A percentile compares a stretch with the other conserved stretches of the same genome.
These are phyloP conservation scores for Neurospora sp. DNA, from an alignment of 495 filamentous ascomycete species.

Conservation along the genomic window DNA sequence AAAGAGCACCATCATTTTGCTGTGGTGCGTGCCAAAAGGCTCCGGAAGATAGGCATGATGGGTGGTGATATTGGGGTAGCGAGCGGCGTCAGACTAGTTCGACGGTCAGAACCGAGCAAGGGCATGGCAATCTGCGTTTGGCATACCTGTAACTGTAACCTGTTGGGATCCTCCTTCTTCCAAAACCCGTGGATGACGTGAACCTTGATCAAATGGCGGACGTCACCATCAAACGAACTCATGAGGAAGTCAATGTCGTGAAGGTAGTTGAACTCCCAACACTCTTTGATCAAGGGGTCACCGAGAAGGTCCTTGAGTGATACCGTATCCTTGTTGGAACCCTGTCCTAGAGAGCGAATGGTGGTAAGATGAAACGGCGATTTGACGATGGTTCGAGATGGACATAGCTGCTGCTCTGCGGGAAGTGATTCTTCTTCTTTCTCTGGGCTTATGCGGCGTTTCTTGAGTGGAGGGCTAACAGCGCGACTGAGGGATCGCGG, in stretches of 20 bases:
- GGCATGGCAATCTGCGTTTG: not conserved
- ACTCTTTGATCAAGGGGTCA: conserved; percentile 72
- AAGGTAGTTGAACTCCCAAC: conserved; percentile 86
- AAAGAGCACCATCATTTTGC: conserved; percentile 77
- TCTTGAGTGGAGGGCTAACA: conserved; percentile 34
- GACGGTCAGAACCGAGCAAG: not conserved
- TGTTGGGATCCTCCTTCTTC: conserved; percentile 59
- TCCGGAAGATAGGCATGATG: conserved; percentile 77
- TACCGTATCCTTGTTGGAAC: conserved; percentile 58
- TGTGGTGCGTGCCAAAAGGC: conserved; percentile 72
- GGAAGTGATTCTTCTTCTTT: not conserved
- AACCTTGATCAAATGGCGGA: conserved; percentile 51
- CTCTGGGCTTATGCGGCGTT: conserved; percentile 9
- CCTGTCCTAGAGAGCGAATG: conserved; percentile 52
- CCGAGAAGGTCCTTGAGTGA: conserved; percentile 63
- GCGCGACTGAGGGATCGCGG: conserved; percentile 24
- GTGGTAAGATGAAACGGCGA: conserved; percentile 71
- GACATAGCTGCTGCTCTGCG: not conserved
- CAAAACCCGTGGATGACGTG: conserved; percentile 83
- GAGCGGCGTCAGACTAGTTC: conserved; percentile 27
- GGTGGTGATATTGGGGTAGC: conserved; percentile 57
- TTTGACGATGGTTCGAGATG: conserved; percentile 4
- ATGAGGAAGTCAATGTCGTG: conserved; percentile 69
- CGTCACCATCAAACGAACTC: conserved; percentile 58
- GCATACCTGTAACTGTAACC: conserved; percentile 51